These are phyloP conservation scores for Sporothrix pseudoabietina DNA, from an alignment of 2,329 filamentous ascomycete genomes.

Conservation along the genomic window DNA sequence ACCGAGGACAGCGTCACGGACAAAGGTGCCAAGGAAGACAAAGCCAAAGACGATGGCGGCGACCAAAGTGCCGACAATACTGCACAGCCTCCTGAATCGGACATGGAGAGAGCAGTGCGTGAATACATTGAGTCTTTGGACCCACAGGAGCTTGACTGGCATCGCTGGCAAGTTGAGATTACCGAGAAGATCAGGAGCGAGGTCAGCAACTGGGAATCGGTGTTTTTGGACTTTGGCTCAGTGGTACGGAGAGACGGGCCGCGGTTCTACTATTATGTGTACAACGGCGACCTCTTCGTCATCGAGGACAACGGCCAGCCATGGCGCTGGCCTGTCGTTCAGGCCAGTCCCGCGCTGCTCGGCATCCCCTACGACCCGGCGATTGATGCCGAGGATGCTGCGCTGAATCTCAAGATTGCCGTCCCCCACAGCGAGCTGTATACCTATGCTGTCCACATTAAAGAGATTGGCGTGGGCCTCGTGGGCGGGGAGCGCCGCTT, in stretches of 20 bases:
- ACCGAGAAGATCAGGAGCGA: background rate
- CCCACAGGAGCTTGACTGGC: background rate
- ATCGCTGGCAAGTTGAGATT: background rate
- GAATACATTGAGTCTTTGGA: background rate
- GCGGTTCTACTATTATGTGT: background rate
- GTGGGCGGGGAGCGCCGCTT: background rate
- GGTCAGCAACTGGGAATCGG: background rate
- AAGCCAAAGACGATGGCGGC: background rate
- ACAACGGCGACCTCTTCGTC: background rate
- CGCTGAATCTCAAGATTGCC: conserved; percentile 6
- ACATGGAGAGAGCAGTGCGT: background rate
- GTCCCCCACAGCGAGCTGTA: background rate
- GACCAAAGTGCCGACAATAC: background rate
- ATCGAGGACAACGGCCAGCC: background rate
- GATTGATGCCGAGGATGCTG: conserved; percentile 8
- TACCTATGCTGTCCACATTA: conserved; percentile 4
- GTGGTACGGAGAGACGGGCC: background rate
- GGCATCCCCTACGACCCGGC: conserved; percentile 16
- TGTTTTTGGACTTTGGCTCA: conserved; percentile 1
- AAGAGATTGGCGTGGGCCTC: background rate
- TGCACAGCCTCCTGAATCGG: background rate
- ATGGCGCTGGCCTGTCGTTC: background rate
- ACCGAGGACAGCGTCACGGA: background rate
- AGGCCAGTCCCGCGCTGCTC: background rate
- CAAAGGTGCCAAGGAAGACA: background rate